A percentile compares a stretch with the other conserved stretches of the same genome.
Conservation (phyloP, 495 filamentous ascomycete species). For the Penicillium canariense region DNA sequence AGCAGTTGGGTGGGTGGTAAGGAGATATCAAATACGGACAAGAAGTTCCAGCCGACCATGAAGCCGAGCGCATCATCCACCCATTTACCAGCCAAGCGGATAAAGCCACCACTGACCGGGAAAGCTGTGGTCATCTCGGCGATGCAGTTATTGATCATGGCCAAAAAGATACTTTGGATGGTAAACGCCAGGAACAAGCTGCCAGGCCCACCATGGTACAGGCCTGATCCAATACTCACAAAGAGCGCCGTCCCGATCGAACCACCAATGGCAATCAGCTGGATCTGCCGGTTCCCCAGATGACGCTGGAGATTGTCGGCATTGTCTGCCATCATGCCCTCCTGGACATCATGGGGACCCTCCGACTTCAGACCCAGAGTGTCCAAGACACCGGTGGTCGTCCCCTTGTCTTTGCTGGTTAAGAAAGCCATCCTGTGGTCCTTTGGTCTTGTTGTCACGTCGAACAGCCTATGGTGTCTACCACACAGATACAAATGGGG, state of each 20-base stretch:
- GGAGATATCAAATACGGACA: slow-evolving; percentile 28
- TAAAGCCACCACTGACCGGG: slow-evolving; percentile 58
- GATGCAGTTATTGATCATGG: slow-evolving; percentile 38
- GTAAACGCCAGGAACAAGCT: slow-evolving; percentile 45
- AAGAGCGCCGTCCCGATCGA: slow-evolving; percentile 64
- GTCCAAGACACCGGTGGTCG: slow-evolving; percentile 12
- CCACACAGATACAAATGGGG: neutral
- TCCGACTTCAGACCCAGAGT: slow-evolving; percentile 13
- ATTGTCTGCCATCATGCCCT: slow-evolving; percentile 27
- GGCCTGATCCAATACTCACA: slow-evolving; percentile 31
- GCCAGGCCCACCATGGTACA: slow-evolving; percentile 51
- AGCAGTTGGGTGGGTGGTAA: neutral
- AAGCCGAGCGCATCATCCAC: slow-evolving; percentile 54
- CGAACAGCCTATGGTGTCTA: neutral
- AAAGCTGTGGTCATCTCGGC: slow-evolving; percentile 51
- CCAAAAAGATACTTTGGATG: slow-evolving; percentile 34
- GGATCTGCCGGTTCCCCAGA: slow-evolving; percentile 46
- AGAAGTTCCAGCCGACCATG: slow-evolving; percentile 59
- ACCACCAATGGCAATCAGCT: slow-evolving; percentile 57
- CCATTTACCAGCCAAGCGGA: slow-evolving; percentile 46
- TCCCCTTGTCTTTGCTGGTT: slow-evolving; percentile 14
- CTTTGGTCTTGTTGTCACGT: neutral
- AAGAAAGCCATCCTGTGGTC: slow-evolving; percentile 10
- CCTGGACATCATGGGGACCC: slow-evolving; percentile 24
- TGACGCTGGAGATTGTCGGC: slow-evolving; percentile 34